Evolutionary conservation across 179 eudicot species (phyloP).

Genomic region (Drosera spatulata): DNA sequence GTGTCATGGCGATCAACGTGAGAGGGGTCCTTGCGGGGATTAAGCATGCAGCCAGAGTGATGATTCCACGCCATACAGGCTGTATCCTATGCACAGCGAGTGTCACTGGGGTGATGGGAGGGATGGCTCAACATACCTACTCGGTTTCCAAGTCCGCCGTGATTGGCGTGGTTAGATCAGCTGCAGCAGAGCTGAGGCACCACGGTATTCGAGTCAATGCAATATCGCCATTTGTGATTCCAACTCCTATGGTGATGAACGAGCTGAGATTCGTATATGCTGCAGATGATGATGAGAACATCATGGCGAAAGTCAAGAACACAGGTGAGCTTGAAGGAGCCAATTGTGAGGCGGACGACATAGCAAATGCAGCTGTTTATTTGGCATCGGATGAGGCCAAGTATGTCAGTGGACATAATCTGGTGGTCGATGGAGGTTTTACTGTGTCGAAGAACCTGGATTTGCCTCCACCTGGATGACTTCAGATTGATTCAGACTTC

Average conservation of each 20-base stretch:
- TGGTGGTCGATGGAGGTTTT: constrained; percentile 86
- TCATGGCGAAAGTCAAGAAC: constrained; percentile 26
- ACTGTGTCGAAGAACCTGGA: constrained; percentile 48
- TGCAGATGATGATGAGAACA: constrained; percentile 23
- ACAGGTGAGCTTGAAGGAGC: constrained; percentile 41
- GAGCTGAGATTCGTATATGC: constrained; percentile 39
- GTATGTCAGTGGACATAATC: constrained; percentile 77
- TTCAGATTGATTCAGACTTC: too few relatives aligned
- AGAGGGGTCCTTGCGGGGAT: constrained; percentile 65
- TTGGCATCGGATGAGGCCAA: constrained; percentile 80
- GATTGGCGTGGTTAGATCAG: constrained; percentile 51
- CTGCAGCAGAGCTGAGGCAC: constrained; percentile 26
- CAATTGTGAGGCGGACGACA: constrained; percentile 47
- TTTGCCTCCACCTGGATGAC: constrained; percentile 28
- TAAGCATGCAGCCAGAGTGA: constrained; percentile 74
- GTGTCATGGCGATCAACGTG: constrained; percentile 58
- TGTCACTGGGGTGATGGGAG: constrained; percentile 63
- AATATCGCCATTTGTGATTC: constrained; percentile 65
- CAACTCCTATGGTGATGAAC: constrained; percentile 54
- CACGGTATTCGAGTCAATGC: constrained; percentile 75
- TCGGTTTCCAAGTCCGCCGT: constrained; percentile 51
- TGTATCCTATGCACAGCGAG: constrained; percentile 73
- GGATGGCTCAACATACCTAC: constrained; percentile 70
- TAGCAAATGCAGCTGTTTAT: constrained; percentile 80
- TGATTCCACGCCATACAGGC: constrained; percentile 57